Evolutionary conservation across 2,329 filamentous ascomycete genomes (phyloP).

Genomic region (Penicillium thymicola): DNA sequence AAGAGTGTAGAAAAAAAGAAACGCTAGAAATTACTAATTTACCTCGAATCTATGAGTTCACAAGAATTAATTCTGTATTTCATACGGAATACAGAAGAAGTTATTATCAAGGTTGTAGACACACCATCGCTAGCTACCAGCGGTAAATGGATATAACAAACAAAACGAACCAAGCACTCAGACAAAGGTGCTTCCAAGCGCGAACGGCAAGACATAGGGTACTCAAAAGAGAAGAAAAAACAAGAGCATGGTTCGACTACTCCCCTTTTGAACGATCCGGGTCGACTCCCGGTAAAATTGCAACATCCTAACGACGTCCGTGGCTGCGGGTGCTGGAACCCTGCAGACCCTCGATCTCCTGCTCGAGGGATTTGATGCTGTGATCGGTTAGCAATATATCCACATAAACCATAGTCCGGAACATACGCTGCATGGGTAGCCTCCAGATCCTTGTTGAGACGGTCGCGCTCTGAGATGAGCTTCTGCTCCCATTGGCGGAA

Average conservation of each 20-base stretch:
- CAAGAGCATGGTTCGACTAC: conserved; percentile 28
- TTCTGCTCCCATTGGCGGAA: conserved; percentile 99
- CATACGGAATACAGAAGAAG: conserved; percentile 39
- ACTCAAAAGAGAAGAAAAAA: conserved; percentile 35
- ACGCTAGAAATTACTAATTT: background rate
- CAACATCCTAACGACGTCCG: conserved; percentile 70
- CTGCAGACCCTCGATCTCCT: conserved; percentile 91
- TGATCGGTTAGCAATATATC: conserved; percentile 25
- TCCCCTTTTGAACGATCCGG: conserved; percentile 26
- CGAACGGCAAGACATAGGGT: conserved; percentile 34
- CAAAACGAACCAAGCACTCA: conserved; percentile 30
- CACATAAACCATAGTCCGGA: background rate
- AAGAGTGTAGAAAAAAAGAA: no score
- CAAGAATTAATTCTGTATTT: conserved; percentile 39
- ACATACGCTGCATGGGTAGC: conserved; percentile 79
- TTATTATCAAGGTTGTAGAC: conserved; percentile 43
- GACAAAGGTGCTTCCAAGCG: conserved; percentile 32
- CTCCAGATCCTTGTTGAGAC: conserved; percentile 99
- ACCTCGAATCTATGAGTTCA: background rate
- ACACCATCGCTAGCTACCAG: conserved; percentile 44
- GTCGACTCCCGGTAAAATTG: conserved; percentile 14
- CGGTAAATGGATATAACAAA: conserved; percentile 36
- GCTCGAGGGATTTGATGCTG: conserved; percentile 61
- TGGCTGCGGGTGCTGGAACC: conserved; percentile 85
- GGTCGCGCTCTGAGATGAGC: conserved; percentile 96